phyloP scores from a whole-genome alignment of 805 yeast genomes.

The Yamadazyma scolyti region DNA sequence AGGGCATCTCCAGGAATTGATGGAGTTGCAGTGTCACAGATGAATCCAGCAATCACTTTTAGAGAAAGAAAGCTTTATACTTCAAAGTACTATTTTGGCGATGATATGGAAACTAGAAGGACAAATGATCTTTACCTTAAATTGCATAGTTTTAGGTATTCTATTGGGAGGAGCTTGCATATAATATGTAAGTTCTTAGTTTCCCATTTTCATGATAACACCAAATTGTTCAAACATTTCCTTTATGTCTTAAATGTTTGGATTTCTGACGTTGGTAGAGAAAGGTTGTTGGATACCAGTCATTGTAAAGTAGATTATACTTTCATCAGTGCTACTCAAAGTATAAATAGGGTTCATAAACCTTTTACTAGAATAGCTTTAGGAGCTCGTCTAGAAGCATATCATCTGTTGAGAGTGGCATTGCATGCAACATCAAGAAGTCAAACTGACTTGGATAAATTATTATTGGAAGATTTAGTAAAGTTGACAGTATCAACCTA shows the following conservation, averaged over 20 bases:
- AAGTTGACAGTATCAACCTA: constrained; percentile 65
- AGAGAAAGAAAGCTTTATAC: constrained; percentile 62
- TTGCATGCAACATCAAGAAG: constrained; percentile 71
- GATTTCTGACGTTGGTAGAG: constrained; percentile 78
- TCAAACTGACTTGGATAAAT: constrained; percentile 61
- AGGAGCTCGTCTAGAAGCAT: constrained; percentile 70
- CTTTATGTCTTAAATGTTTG: constrained; percentile 68
- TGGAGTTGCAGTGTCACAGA: constrained; percentile 40
- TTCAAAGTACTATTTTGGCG: constrained; percentile 63
- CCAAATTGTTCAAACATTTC: constrained; percentile 57
- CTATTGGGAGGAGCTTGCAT: constrained; percentile 64
- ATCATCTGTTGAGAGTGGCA: constrained; percentile 70
- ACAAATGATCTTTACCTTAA: constrained; percentile 26
- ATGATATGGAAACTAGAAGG: constrained; percentile 42
- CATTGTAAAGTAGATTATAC: constrained; percentile 54
- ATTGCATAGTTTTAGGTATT: constrained; percentile 59
- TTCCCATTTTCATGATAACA: constrained; percentile 56
- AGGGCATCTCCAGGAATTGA: constrained; percentile 46
- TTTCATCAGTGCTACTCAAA: constrained; percentile 56
- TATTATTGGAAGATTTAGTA: constrained; percentile 63
- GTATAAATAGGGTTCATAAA: constrained; percentile 58
- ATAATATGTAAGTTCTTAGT: constrained; percentile 46
- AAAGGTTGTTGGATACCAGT: constrained; percentile 54
- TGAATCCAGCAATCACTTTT: constrained; percentile 53
- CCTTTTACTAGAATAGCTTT: constrained; percentile 75